A percentile compares a stretch with the other conserved stretches of the same genome.
These are phyloP conservation scores for Metschnikowia gruessii DNA, from an alignment of 805 yeast species.

Conservation along the genomic window DNA sequence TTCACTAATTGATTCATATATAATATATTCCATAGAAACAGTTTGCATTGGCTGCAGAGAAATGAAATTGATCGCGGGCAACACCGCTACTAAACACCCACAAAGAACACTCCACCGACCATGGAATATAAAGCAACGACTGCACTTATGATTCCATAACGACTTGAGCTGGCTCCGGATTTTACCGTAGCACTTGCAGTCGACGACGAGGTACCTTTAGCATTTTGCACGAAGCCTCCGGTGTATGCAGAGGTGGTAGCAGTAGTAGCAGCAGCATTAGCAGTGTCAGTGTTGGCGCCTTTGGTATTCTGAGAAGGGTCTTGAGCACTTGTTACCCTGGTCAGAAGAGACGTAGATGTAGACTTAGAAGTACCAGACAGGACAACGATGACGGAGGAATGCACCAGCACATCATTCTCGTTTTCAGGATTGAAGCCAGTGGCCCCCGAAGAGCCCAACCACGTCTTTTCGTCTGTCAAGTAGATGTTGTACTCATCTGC, in stretches of 20 bases:
- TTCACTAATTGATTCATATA: too few relatives aligned
- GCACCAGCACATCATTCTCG: conserved; percentile 18
- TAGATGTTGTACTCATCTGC: conserved; percentile 40
- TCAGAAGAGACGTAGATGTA: conserved; percentile 18
- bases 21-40: too few relatives aligned
- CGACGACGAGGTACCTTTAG: conserved; percentile 12
- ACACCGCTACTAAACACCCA: background rate
- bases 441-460: conserved; percentile 57
- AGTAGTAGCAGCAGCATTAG: conserved; percentile 16
- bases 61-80: too few relatives aligned
- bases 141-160: conserved; percentile 6
- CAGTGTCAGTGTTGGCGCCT: conserved; percentile 10
- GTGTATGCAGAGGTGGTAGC: conserved; percentile 17
- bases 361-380: conserved; percentile 20
- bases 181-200: conserved; percentile 2
- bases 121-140: conserved; percentile 12
- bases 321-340: conserved; percentile 14
- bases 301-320: conserved; percentile 14
- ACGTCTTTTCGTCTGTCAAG: conserved; percentile 61
- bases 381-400: conserved; percentile 14
- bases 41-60: too few relatives aligned
- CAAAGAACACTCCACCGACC: conserved; percentile 5
- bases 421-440: conserved; percentile 62
- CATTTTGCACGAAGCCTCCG: conserved; percentile 41
- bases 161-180: background rate